These are phyloP conservation scores for Erucastrum elatum DNA, from an alignment of 345 rosid species.

Conservation along the genomic window DNA sequence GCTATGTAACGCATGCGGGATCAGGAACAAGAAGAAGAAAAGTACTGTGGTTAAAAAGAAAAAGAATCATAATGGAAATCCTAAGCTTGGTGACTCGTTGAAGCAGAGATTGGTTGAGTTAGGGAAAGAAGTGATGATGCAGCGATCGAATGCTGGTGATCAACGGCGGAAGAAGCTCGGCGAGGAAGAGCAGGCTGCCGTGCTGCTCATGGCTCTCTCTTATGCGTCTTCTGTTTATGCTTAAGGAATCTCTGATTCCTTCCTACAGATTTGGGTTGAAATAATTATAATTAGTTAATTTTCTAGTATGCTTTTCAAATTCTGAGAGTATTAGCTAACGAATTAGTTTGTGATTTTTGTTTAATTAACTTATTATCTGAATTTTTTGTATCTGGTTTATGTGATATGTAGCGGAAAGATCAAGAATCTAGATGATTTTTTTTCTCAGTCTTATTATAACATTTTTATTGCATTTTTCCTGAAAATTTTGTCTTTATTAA, in stretches of 20 bases:
- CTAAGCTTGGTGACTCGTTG: conserved; percentile 53
- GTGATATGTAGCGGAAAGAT: neutral
- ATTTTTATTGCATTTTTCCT: neutral
- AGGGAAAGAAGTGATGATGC: conserved; percentile 65
- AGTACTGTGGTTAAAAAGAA: conserved; percentile 64
- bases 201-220: conserved; percentile 85
- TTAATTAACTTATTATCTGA: no score
- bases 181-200: conserved; percentile 88
- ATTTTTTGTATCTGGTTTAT: no score
- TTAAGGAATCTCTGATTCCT: conserved; percentile 10
- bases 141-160: conserved; percentile 57
- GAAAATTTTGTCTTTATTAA: conserved; percentile 20
- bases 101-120: conserved; percentile 63
- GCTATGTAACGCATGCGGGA: conserved; percentile 95
- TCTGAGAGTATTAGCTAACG: conserved; percentile 27
- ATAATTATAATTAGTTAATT: conserved; percentile 13
- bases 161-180: conserved; percentile 62
- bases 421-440: neutral
- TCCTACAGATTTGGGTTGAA: neutral
- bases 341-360: conserved; percentile 26
- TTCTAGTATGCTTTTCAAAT: neutral
- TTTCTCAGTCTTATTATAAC: neutral
- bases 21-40: conserved; percentile 89
- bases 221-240: conserved; percentile 70
- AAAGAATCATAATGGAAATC: conserved; percentile 19